Percentiles rank a stretch among this genome's conserved stretches.
Conservation (phyloP, 2,329 filamentous ascomycete genomes). For the Tolypocladium paradoxum region DNA sequence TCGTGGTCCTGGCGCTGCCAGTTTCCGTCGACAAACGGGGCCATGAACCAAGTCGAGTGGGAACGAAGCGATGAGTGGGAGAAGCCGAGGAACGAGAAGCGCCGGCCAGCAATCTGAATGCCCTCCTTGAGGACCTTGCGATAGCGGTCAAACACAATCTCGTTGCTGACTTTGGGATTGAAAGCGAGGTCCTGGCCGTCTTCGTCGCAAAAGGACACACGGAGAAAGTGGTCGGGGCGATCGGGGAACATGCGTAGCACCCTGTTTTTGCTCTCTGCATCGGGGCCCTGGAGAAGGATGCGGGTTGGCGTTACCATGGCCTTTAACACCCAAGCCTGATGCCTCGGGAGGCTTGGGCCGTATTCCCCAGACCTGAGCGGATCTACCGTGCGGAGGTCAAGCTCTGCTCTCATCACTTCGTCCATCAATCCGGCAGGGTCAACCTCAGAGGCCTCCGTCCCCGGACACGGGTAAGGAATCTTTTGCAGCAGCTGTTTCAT, state of each 20-base stretch:
- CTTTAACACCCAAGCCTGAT: conserved; percentile 42
- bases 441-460: conserved; percentile 31
- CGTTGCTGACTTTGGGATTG: conserved; percentile 35
- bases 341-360: conserved; percentile 17
- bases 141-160: conserved; percentile 49
- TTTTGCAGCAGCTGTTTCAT: conserved; percentile 40
- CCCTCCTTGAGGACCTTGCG: conserved; percentile 44
- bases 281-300: conserved; percentile 47
- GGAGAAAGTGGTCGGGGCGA: conserved; percentile 52
- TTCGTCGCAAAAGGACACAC: conserved; percentile 67
- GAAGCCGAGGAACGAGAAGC: conserved; percentile 62
- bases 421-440: conserved; percentile 28
- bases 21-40: conserved; percentile 30
- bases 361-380: conserved; percentile 13
- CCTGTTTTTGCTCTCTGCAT: conserved; percentile 57
- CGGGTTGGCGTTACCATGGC: conserved; percentile 50
- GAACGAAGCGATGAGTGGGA: conserved; percentile 67
- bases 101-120: conserved; percentile 52
- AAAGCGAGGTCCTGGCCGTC: conserved; percentile 53
- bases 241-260: conserved; percentile 55
- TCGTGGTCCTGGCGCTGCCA: conserved; percentile 22
- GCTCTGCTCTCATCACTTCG: conserved; percentile 29
- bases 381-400: conserved; percentile 17
- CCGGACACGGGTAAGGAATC: conserved; percentile 44
- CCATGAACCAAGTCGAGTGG: conserved; percentile 57